Base-by-base conservation (phyloP, 768 basidiomycete species). In the Gymnopilus dilepis region DNA sequence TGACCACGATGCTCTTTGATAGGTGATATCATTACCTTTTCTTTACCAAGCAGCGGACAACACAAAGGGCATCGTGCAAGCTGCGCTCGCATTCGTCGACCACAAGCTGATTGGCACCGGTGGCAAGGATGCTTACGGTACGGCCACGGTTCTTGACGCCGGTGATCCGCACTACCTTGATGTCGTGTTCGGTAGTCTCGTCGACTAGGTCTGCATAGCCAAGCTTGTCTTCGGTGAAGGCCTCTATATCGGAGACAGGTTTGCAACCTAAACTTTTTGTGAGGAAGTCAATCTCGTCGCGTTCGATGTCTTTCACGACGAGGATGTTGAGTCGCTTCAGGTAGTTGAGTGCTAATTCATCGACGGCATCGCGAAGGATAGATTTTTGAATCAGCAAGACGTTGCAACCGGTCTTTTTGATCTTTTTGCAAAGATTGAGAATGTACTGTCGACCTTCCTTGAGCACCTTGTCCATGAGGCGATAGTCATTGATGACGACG, bases 391-490 rank as follows among this genome's bases (percentile, higher is more conserved):
- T 97, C 47, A 99, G 86, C 51, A 99, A 88, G 53, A 98, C 97
- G 70, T 99, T 99, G 84, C 97, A 99, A 67, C 96, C 96, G n/a
- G 95, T 90, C 78, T 97, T 98, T 77, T 99, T 99, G 78, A 99
- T 99, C 78, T 95, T 96, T 78, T 99, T 99, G 88, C 94, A 97
- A 56, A 99, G 86, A 74, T 95, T 98, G 70, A 99, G 88, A 60
- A 99, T 85, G 75, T 99, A 99, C 76, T 96, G 94, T 47, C 97
- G 91, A 60, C 97, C 97, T 77, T 99, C 97, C 77, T 99, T 99
- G 78, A 99, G 90, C 61, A 99, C 95, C 76, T 98, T 97, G 84
- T 99, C 97, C 97, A 99, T 99, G 75, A 98, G 97, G 17, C 97
- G 90, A 79, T 99, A 99, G 77, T 99, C 97, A 65, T 97, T 99